phyloP scores from a whole-genome alignment of 768 basidiomycete genomes.

The Psilocybe cyanescens region DNA sequence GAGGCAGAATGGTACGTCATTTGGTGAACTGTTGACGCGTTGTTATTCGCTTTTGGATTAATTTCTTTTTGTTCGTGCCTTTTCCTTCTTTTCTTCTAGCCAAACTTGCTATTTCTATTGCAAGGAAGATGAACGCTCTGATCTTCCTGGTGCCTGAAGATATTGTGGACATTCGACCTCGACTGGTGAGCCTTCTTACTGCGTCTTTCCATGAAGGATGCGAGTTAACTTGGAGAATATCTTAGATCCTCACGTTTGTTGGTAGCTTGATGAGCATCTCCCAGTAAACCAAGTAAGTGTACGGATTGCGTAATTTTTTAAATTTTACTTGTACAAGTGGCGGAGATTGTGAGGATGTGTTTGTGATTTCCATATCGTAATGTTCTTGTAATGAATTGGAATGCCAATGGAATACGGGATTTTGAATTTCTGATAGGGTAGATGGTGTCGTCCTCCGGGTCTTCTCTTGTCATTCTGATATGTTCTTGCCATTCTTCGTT shows the following conservation, averaged over 20 bases:
- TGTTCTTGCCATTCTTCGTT: no score
- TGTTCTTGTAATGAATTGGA: no score
- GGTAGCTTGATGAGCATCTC: conserved; percentile 88
- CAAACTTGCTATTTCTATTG: conserved; percentile 97
- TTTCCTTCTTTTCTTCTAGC: conserved; percentile 49
- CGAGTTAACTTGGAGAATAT: background rate
- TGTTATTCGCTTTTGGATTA: no score
- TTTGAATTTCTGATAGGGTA: no score
- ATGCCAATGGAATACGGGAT: no score
- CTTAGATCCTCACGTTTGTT: conserved; percentile 91
- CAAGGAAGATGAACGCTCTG: conserved; percentile 95
- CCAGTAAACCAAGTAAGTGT: conserved; percentile 25
- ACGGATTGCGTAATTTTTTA: background rate
- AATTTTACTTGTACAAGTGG: background rate
- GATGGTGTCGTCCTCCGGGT: no score
- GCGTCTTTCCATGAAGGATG: background rate
- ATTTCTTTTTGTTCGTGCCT: background rate
- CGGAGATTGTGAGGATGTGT: no score
- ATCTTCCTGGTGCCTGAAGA: conserved; percentile 98
- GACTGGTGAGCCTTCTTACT: conserved; percentile 62
- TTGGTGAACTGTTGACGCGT: no score
- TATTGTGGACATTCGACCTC: conserved; percentile 92
- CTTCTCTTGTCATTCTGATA: no score
- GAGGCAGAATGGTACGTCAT: conserved; percentile 83
- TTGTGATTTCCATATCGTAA: no score